Percentiles rank a stretch among this genome's conserved stretches.
These are phyloP conservation scores for Candida tammaniensis DNA, from an alignment of 805 yeast species.

Conservation along the genomic window DNA sequence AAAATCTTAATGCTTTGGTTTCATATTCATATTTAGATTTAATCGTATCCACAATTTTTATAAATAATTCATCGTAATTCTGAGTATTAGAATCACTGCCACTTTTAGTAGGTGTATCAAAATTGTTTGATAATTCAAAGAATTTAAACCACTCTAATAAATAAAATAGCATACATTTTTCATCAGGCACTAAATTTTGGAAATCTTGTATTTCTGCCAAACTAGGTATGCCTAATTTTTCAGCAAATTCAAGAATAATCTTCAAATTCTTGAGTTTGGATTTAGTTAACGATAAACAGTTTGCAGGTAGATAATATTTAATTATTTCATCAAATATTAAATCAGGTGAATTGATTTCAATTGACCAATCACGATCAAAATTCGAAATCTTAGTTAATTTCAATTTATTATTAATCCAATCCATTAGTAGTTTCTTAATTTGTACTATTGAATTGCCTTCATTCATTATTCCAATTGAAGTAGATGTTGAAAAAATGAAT, in stretches of 20 bases:
- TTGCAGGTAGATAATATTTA: constrained; percentile 20
- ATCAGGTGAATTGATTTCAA: constrained; percentile 46
- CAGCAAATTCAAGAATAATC: constrained; percentile 41
- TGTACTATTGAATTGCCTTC: constrained; percentile 26
- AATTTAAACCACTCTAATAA: constrained; percentile 56
- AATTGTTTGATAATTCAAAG: constrained; percentile 21
- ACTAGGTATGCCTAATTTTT: constrained; percentile 46
- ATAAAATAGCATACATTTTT: constrained; percentile 56
- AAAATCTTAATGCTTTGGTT: constrained; percentile 26
- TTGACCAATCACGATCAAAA: constrained; percentile 55
- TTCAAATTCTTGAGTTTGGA: constrained; percentile 29
- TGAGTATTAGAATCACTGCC: too few species aligned
- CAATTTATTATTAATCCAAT: constrained; percentile 48
- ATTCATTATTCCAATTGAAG: constrained; percentile 17
- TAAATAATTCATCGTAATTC: constrained; percentile 10
- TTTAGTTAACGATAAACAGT: constrained; percentile 10
- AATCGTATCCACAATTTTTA: constrained; percentile 14
- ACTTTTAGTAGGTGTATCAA: neutral
- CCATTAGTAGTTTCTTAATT: constrained; percentile 31
- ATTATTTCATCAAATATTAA: constrained; percentile 42
- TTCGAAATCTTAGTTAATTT: constrained; percentile 34
- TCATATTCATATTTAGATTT: constrained; percentile 29
- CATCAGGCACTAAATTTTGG: constrained; percentile 51
- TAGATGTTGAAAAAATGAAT: constrained; percentile 40
- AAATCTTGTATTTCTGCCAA: constrained; percentile 57